Percentiles rank a stretch among this genome's conserved stretches.
These are phyloP conservation scores for Alternaria sp. DNA, from an alignment of 2,329 filamentous ascomycete species.

Conservation along the genomic window DNA sequence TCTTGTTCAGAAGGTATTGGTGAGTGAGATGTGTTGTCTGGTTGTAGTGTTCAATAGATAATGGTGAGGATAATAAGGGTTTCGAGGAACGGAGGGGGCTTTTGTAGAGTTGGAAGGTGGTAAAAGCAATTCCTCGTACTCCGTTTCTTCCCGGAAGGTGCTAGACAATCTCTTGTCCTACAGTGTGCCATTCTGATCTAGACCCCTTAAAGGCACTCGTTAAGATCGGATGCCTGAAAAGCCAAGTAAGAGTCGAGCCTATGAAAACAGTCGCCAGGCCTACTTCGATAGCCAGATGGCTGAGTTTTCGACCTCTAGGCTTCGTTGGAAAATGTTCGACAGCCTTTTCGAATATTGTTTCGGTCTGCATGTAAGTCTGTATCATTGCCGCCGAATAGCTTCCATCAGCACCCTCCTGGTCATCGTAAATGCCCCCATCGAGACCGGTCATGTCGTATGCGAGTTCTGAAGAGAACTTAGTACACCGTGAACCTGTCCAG, in stretches of 20 bases:
- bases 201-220: neutral
- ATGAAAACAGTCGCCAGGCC: neutral
- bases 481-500: neutral
- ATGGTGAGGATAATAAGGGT: neutral
- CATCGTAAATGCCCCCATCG: neutral
- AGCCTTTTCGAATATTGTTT: neutral
- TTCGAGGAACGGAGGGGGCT: neutral
- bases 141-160: neutral
- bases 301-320: neutral
- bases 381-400: neutral
- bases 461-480: neutral
- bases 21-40: no score
- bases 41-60: neutral
- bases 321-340: neutral
- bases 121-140: neutral
- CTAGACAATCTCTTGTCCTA: neutral
- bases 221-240: neutral
- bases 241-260: neutral
- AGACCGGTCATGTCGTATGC: neutral
- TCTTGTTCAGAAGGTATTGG: no score
- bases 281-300: neutral
- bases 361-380: neutral
- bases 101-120: neutral
- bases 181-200: neutral
- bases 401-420: neutral